Conservation (phyloP, 495 filamentous ascomycete species). For the Xylaria nigripes region DNA sequence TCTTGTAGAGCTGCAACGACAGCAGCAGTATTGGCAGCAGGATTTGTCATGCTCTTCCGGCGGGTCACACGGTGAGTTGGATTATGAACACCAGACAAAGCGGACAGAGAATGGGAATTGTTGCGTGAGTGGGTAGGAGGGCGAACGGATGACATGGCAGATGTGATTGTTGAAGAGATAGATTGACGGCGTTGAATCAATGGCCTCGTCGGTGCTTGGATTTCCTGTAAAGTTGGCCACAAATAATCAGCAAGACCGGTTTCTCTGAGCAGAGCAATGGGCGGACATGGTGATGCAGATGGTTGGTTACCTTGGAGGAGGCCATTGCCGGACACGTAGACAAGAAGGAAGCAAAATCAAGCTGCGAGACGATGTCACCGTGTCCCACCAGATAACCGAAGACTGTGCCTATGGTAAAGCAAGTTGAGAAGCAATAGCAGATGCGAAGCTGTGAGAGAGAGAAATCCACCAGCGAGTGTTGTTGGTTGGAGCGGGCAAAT, state of each 20-base stretch:
- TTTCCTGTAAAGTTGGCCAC: slow-evolving; percentile 34
- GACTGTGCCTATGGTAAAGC: slow-evolving; percentile 13
- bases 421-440: slow-evolving; percentile 15
- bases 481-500: slow-evolving; percentile 17
- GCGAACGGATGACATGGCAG: slow-evolving; percentile 30
- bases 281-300: slow-evolving; percentile 21
- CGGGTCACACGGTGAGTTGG: slow-evolving; percentile 78
- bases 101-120: slow-evolving; percentile 74
- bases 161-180: slow-evolving; percentile 32
- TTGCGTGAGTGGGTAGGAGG: slow-evolving; percentile 57
- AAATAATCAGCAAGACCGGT: slow-evolving; percentile 32
- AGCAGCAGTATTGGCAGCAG: slow-evolving; percentile 61
- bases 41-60: slow-evolving; percentile 82
- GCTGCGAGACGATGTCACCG: slow-evolving; percentile 12
- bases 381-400: slow-evolving; percentile 18
- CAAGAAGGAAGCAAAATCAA: slow-evolving; percentile 24
- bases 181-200: slow-evolving; percentile 42
- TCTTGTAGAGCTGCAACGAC: slow-evolving; percentile 66
- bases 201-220: slow-evolving; percentile 41
- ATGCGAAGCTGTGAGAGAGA: slow-evolving; percentile 24
- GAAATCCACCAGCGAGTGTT: slow-evolving; percentile 19
- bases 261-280: slow-evolving; percentile 21
- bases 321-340: slow-evolving; percentile 40
- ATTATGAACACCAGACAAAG: slow-evolving; percentile 62
- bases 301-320: slow-evolving; percentile 42